phyloP scores from a whole-genome alignment of 2,329 filamentous ascomycete genomes.

The Helminthosporium solani region DNA sequence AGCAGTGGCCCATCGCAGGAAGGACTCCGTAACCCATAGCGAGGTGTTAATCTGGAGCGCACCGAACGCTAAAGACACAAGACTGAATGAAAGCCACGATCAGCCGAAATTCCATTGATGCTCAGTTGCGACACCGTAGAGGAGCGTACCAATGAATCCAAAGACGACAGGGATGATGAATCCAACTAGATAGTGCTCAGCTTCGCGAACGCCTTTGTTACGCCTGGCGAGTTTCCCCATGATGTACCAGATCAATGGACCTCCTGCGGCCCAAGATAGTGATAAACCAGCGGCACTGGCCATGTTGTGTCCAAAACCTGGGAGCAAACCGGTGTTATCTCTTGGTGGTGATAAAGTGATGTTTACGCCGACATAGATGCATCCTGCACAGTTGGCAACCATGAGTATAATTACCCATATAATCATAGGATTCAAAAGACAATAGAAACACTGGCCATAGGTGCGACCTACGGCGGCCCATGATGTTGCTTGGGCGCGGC shows the following conservation, averaged over 20 bases:
- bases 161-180: conserved; percentile 29
- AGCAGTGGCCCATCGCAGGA: conserved; percentile 35
- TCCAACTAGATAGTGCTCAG: conserved; percentile 33
- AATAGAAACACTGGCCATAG: conserved; percentile 30
- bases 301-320: conserved; percentile 21
- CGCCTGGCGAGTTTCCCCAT: conserved; percentile 20
- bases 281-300: conserved; percentile 21
- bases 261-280: conserved; percentile 16
- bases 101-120: conserved; percentile 11
- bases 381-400: conserved; percentile 26
- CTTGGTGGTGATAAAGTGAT: conserved; percentile 18
- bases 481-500: conserved; percentile 22
- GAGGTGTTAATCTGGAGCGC: conserved; percentile 25
- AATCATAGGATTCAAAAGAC: conserved; percentile 28
- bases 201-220: conserved; percentile 31
- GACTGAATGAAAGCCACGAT: conserved; percentile 29
- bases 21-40: conserved; percentile 35
- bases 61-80: conserved; percentile 28
- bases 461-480: conserved; percentile 27
- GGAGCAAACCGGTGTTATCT: conserved; percentile 23
- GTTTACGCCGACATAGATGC: conserved; percentile 34
- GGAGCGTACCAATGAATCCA: conserved; percentile 19
- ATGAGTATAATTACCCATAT: conserved; percentile 33
- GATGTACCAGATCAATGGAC: conserved; percentile 12
- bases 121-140: conserved; percentile 28